Evolutionary conservation across 31 red algal species (phyloP).

Genomic region (Porphyra umbilicalis): DNA sequence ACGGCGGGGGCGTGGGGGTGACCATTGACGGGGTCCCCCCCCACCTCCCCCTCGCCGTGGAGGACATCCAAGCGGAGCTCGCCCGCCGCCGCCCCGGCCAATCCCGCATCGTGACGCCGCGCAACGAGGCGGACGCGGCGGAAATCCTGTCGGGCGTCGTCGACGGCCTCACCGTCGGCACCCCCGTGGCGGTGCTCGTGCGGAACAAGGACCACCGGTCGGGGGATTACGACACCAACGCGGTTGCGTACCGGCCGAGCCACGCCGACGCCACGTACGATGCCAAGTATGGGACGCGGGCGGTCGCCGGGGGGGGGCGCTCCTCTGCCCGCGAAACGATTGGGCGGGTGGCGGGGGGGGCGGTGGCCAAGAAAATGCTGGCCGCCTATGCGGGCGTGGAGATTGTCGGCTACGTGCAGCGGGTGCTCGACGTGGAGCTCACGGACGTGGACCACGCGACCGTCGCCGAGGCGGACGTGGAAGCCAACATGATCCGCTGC

Average conservation of each 20-base stretch:
- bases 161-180: constrained; percentile 87
- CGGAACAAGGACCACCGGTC: constrained; percentile 92
- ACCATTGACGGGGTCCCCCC: constrained; percentile 96
- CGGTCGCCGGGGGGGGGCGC: constrained; percentile 84
- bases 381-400: constrained; percentile 62
- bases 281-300: constrained; percentile 98
- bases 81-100: constrained; percentile 94
- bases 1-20: constrained; percentile 94
- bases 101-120: constrained; percentile 84
- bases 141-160: constrained; percentile 95
- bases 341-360: constrained; percentile 93
- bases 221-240: constrained; percentile 79
- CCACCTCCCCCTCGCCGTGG: constrained; percentile 35
- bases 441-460: constrained; percentile 46
- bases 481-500: constrained; percentile 78
- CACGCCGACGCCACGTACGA: constrained; percentile 98
- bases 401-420: constrained; percentile 82
- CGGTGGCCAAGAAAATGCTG: constrained; percentile 82
- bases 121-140: constrained; percentile 84
- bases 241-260: constrained; percentile 83
- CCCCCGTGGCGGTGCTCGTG: constrained; percentile 94
- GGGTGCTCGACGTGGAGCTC: constrained; percentile 73
- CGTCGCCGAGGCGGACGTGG: constrained; percentile 74
- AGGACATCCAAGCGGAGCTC: constrained; percentile 86
- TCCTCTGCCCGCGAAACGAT: constrained; percentile 98